Percentiles rank a stretch among this genome's conserved stretches.
phyloP scores from a whole-genome alignment of 2,329 filamentous ascomycete species.

The Nectriaceae sp. region DNA sequence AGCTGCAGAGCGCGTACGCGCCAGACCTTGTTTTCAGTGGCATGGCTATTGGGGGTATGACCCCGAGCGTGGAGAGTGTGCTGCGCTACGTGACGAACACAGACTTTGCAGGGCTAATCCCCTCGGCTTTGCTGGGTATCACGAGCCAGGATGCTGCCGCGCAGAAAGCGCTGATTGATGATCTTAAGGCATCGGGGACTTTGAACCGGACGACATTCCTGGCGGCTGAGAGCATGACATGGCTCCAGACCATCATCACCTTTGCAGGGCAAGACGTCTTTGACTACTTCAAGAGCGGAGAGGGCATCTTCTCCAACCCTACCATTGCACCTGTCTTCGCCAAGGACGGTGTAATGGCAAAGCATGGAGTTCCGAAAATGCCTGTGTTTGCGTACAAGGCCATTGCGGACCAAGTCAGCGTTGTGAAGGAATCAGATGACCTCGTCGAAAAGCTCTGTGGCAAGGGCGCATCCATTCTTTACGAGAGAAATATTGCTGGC shows the following conservation, averaged over 20 bases:
- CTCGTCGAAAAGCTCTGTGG: slow-evolving; percentile 20
- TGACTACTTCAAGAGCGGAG: slow-evolving; percentile 18
- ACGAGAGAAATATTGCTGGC: slow-evolving; percentile 22
- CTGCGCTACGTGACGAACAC: slow-evolving; percentile 35
- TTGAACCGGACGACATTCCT: slow-evolving; percentile 25
- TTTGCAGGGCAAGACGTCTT: slow-evolving; percentile 15
- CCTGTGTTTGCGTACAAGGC: slow-evolving; percentile 25
- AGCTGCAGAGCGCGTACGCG: slow-evolving; percentile 53
- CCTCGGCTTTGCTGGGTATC: slow-evolving; percentile 22
- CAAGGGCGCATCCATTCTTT: slow-evolving; percentile 23
- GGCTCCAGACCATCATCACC: slow-evolving; percentile 8
- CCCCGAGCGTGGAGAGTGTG: slow-evolving; percentile 41
- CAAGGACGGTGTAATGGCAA: slow-evolving; percentile 25
- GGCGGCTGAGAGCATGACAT: slow-evolving; percentile 13
- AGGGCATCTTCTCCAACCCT: slow-evolving; percentile 7
- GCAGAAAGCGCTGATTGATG: slow-evolving; percentile 15
- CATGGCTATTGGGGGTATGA: slow-evolving; percentile 50
- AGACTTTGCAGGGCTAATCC: slow-evolving; percentile 18
- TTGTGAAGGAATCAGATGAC: slow-evolving; percentile 15
- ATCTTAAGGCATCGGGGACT: slow-evolving; percentile 17
- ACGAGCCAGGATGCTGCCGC: slow-evolving; percentile 23
- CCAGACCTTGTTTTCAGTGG: slow-evolving; percentile 52
- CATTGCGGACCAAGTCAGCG: slow-evolving; percentile 22
- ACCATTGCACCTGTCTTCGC: slow-evolving; percentile 11
- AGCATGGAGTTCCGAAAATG: slow-evolving; percentile 24